Evolutionary conservation across 352 stramenopile species (phyloP), one percentile per base, ranked within the genome.

Genomic region (Pythium phragmitis): DNA sequence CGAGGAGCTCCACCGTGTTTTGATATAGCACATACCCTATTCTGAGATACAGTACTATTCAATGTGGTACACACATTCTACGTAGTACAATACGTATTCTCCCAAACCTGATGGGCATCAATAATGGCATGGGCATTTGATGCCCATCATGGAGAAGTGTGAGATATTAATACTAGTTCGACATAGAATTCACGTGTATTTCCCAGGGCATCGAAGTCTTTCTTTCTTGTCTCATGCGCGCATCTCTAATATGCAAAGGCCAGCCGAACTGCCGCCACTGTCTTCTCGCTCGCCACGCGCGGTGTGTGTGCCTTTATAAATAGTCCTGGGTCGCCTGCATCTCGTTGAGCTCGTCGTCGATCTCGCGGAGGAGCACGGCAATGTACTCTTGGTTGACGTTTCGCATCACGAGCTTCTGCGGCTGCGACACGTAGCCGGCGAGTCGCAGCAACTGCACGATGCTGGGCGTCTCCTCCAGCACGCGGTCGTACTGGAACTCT

Each of bases 371-470:
- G 55, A 89, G 76, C n/a, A 90, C 50, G 34, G 68, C 69, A 26
- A 92, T 74, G 63, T 85, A 89, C 65, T 85, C 72, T 34, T 72
- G 70, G 68, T 92, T 79, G 51, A 92, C 81, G 52, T 75, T 77
- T 26, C 79, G 74, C 80, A 92, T 92, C 30, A 79, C 84, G 51
- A 92, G 77, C 56, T 88, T 85, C 42, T 88, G 72, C 50, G 85
- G 79, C 49, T 89, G 67, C 30, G 82, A 89, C 6, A 90, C 77
- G 57, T 90, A 92, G 11, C 84, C 84, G 48, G 84, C 80, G 37
- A 92, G 72, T 52, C 86, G 85, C n/a, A 92, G 73, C 50, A 92
- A 63, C 68, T 84, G 78, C 37, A 92, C 82, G 64, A 92, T 79
- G 60, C 84, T 92, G 30, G 84, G 84, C 11, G 81, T 88, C 37